Evolutionary conservation across 805 yeast species (phyloP).

Genomic region (Kockiozyma suomiensis): DNA sequence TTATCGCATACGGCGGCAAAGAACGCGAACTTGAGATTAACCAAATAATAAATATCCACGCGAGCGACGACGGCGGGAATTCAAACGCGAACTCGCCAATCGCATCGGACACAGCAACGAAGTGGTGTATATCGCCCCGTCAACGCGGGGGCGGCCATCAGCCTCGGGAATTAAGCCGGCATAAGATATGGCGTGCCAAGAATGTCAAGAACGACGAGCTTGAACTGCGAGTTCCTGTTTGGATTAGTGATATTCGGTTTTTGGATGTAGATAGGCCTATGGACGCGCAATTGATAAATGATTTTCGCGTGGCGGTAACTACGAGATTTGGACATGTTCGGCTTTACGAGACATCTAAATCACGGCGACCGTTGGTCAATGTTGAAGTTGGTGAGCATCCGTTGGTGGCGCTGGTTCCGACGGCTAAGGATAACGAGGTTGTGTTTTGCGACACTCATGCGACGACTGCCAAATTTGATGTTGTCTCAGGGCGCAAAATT

Average conservation of each 20-base stretch:
- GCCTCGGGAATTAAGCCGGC: slow-evolving; percentile 1
- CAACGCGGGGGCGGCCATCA: slow-evolving; percentile 4
- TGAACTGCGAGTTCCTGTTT: slow-evolving; percentile 79
- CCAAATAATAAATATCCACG: slow-evolving; percentile 14
- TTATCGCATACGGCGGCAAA: slow-evolving; percentile 84
- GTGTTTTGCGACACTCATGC: slow-evolving; percentile 74
- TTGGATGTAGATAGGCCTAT: slow-evolving; percentile 40
- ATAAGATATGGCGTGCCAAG: slow-evolving; percentile 64
- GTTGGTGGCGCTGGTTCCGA: slow-evolving; percentile 48
- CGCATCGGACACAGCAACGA: background rate
- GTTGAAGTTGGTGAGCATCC: slow-evolving; percentile 60
- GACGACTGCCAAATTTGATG: slow-evolving; percentile 60
- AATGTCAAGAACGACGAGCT: slow-evolving; percentile 80
- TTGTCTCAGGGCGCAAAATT: slow-evolving; percentile 54
- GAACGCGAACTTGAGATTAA: slow-evolving; percentile 64
- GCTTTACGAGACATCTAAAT: slow-evolving; percentile 66
- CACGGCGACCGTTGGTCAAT: slow-evolving; percentile 67
- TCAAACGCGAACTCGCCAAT: background rate
- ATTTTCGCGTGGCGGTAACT: slow-evolving; percentile 61
- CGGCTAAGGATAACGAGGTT: slow-evolving; percentile 48
- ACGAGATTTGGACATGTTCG: slow-evolving; percentile 72
- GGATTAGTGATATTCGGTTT: slow-evolving; percentile 65
- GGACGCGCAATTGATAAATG: slow-evolving; percentile 29
- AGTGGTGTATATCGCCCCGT: slow-evolving; percentile 9
- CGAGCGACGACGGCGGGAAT: background rate